Evolutionary conservation across 768 basidiomycete species (phyloP).

Genomic region (Kondoa malvinella): DNA sequence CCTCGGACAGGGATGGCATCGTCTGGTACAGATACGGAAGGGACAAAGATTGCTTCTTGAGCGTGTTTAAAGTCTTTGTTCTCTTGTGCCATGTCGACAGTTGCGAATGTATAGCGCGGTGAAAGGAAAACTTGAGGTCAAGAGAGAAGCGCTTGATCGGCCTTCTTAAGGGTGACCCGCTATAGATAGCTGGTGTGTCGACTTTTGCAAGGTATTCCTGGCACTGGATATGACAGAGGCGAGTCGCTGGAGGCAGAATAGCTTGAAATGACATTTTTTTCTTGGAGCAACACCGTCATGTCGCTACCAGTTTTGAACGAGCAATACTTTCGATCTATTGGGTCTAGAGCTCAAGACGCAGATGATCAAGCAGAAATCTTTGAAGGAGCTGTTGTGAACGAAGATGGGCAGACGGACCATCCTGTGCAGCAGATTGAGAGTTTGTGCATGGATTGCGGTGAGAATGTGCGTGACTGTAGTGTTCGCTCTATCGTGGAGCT

Average conservation of each 20-base stretch:
- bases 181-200: no score
- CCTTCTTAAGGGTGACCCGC: no score
- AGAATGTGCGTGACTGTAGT: slow-evolving; percentile 49
- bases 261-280: background rate
- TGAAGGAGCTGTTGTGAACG: background rate
- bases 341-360: background rate
- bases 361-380: background rate
- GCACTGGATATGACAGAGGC: background rate
- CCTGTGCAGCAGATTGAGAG: slow-evolving; percentile 72
- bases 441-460: slow-evolving; percentile 79
- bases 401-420: slow-evolving; percentile 41
- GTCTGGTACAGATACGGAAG: slow-evolving; percentile 21
- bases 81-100: background rate
- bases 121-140: no score
- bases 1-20: slow-evolving; percentile 59
- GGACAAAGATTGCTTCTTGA: slow-evolving; percentile 15
- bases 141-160: no score
- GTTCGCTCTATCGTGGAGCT: background rate
- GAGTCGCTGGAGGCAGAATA: background rate
- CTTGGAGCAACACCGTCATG: background rate
- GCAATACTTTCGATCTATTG: background rate
- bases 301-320: background rate
- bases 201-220: background rate
- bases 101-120: no score
- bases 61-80: background rate